Evolutionary conservation across 2,329 filamentous ascomycete species (phyloP).

Genomic region (Talaromyces pinophilus): DNA sequence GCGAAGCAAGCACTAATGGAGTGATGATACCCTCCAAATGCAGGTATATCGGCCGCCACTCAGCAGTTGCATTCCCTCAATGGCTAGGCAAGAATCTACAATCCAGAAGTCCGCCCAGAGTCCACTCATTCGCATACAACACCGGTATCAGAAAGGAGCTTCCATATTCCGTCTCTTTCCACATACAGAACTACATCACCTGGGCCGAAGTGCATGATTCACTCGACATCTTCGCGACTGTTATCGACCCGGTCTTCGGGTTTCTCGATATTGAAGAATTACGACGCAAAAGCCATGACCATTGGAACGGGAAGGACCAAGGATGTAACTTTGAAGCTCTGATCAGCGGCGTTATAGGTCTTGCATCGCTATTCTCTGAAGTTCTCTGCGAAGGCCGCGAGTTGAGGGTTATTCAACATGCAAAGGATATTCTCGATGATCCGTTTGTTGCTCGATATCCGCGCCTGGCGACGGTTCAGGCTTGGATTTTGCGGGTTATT

Average conservation of each 20-base stretch:
- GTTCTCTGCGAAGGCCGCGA: constrained; percentile 29
- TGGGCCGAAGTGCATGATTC: constrained; percentile 30
- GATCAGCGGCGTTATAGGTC: constrained; percentile 34
- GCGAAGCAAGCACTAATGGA: constrained; percentile 23
- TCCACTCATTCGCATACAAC: constrained; percentile 44
- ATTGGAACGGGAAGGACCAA: constrained; percentile 33
- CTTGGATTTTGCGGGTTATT: constrained; percentile 54
- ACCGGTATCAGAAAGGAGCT: constrained; percentile 35
- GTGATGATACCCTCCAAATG: constrained; percentile 35
- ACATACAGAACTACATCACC: constrained; percentile 30
- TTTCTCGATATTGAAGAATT: constrained; percentile 35
- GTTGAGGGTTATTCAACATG: constrained; percentile 34
- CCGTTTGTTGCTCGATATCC: constrained; percentile 29
- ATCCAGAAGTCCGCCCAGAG: constrained; percentile 35
- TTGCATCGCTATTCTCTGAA: constrained; percentile 37
- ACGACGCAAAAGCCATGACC: constrained; percentile 29
- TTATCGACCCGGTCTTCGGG: constrained; percentile 37
- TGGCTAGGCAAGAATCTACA: constrained; percentile 36
- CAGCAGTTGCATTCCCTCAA: constrained; percentile 37
- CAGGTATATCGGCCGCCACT: constrained; percentile 35
- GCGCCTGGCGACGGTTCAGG: constrained; percentile 31
- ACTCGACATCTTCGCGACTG: constrained; percentile 34
- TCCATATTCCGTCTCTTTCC: constrained; percentile 26
- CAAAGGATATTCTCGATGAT: constrained; percentile 49
- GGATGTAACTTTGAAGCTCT: constrained; percentile 37